phyloP scores from a whole-genome alignment of 768 basidiomycete genomes.

The Mrakia gelida region DNA sequence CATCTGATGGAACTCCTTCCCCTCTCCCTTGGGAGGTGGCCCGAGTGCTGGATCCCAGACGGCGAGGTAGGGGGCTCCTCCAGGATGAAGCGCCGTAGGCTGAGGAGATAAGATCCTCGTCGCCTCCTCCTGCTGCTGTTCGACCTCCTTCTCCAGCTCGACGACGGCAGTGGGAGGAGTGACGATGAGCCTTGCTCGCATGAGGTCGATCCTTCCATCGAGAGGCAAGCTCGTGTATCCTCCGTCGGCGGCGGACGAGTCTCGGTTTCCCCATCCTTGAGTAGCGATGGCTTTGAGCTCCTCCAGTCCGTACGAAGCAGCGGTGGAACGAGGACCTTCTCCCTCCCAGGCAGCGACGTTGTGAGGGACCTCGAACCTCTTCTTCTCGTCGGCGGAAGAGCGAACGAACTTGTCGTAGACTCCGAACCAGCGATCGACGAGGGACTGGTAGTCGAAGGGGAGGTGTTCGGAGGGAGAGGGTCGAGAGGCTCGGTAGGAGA shows the following conservation, averaged over 20 bases:
- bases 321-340: neutral
- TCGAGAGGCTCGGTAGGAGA: constrained; percentile 64
- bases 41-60: constrained; percentile 69
- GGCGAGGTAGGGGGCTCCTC: constrained; percentile 74
- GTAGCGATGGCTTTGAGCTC: constrained; percentile 62
- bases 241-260: constrained; percentile 44
- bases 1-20: constrained; percentile 23
- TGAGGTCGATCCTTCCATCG: constrained; percentile 81
- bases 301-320: constrained; percentile 54
- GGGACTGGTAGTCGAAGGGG: constrained; percentile 69
- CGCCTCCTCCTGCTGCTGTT: constrained; percentile 7
- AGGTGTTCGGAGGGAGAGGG: constrained; percentile 37
- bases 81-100: constrained; percentile 42
- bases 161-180: constrained; percentile 58
- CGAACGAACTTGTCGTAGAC: constrained; percentile 87
- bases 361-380: constrained; percentile 57
- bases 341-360: constrained; percentile 71
- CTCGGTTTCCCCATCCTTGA: constrained; percentile 51
- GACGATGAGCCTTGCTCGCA: constrained; percentile 67
- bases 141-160: constrained; percentile 50
- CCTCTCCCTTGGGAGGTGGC: constrained; percentile 34
- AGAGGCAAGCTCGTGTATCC: constrained; percentile 77
- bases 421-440: constrained; percentile 84
- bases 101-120: constrained; percentile 1
- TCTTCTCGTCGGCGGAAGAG: constrained; percentile 44